A percentile compares a stretch with the other conserved stretches of the same genome.
phyloP scores from a whole-genome alignment of 2,329 filamentous ascomycete genomes.

The Hymenoscyphus salicellus region DNA sequence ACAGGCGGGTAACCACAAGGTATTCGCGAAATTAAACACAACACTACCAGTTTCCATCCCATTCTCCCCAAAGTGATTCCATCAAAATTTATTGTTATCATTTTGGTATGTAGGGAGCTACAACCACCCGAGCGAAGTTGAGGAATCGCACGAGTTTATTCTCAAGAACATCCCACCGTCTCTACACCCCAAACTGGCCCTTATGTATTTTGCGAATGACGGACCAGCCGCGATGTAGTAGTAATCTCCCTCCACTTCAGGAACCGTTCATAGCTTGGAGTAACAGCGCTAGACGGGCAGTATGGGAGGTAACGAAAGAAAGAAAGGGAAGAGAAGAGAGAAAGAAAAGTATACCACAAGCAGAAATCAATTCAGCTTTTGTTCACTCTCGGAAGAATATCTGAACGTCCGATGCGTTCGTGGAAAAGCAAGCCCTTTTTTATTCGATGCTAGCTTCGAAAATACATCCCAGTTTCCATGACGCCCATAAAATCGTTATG shows the following conservation, averaged over 20 bases:
- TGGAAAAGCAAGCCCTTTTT: conserved; percentile 18
- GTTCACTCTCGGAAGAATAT: neutral
- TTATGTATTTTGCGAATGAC: conserved; percentile 52
- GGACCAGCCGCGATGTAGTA: conserved; percentile 51
- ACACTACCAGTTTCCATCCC: neutral
- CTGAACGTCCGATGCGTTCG: neutral
- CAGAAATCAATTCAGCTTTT: neutral
- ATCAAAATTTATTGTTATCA: neutral
- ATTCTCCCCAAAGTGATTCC: neutral
- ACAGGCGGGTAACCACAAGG: neutral
- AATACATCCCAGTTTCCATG: conserved; percentile 23
- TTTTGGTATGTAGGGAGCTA: conserved; percentile 37
- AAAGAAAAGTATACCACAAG: conserved; percentile 6
- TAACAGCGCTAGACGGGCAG: conserved; percentile 52
- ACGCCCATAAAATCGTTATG: conserved; percentile 22
- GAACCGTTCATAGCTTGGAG: conserved; percentile 55
- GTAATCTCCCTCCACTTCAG: conserved; percentile 57
- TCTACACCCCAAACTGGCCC: conserved; percentile 51
- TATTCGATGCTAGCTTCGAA: conserved; percentile 23
- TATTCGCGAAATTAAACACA: neutral
- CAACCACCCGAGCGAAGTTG: conserved; percentile 38
- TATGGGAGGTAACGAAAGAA: conserved; percentile 53
- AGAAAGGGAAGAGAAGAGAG: conserved; percentile 22
- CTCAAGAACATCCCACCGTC: conserved; percentile 54
- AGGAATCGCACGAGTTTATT: conserved; percentile 47